phyloP scores from a whole-genome alignment of 164 flowering plant genomes.

The Platanus orientalis region DNA sequence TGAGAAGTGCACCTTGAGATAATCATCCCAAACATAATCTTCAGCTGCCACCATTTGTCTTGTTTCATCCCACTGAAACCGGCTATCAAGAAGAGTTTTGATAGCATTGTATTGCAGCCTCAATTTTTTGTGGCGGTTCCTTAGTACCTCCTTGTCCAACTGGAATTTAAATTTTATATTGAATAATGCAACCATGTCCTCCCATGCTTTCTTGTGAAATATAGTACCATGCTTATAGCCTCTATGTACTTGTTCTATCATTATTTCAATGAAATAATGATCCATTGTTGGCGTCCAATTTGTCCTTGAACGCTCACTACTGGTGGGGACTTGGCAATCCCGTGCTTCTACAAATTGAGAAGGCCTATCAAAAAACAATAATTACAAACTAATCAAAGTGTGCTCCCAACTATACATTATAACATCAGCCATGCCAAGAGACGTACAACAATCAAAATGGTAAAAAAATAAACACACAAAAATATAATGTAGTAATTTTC shows the following conservation, averaged over 20 bases:
- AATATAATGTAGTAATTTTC: background rate
- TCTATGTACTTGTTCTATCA: slow-evolving; percentile 14
- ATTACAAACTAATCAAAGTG: background rate
- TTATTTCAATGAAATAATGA: slow-evolving; percentile 13
- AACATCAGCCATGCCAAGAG: background rate
- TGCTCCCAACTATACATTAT: background rate
- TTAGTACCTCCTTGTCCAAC: slow-evolving; percentile 11
- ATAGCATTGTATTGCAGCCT: slow-evolving; percentile 14
- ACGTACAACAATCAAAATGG: background rate
- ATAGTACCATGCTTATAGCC: slow-evolving; percentile 7
- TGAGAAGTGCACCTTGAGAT: slow-evolving; percentile 7
- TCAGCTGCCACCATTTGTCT: slow-evolving; percentile 16
- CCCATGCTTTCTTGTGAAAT: slow-evolving; percentile 15
- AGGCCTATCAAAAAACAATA: background rate
- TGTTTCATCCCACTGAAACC: slow-evolving; percentile 16
- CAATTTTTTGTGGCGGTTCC: slow-evolving; percentile 11
- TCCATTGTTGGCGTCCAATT: slow-evolving; percentile 17
- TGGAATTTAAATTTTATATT: slow-evolving; percentile 13
- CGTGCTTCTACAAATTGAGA: background rate
- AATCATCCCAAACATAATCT: slow-evolving; percentile 13
- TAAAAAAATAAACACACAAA: background rate
- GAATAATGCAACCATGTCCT: slow-evolving; percentile 13
- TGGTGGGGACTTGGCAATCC: background rate
- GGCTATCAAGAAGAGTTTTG: slow-evolving; percentile 5
- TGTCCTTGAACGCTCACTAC: slow-evolving; percentile 12